Evolutionary conservation across 257 asterid genomes (phyloP).

Genomic region (Gentiana straminea): DNA sequence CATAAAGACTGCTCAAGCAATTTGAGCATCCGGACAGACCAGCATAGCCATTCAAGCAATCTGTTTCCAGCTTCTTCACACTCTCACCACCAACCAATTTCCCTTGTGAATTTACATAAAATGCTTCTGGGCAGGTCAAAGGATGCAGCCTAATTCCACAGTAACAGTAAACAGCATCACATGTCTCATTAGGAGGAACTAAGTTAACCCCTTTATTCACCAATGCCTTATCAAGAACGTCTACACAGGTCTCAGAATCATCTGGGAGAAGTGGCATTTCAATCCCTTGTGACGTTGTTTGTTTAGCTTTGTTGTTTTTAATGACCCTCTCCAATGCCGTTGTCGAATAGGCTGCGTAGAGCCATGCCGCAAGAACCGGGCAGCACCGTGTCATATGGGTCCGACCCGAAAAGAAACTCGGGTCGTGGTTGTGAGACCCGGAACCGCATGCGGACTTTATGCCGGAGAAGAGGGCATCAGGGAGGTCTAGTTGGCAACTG

Average conservation of each 20-base stretch:
- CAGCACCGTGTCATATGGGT: slow-evolving; percentile 80
- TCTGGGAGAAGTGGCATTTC: slow-evolving; percentile 89
- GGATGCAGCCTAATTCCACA: slow-evolving; percentile 85
- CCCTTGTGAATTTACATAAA: slow-evolving; percentile 41
- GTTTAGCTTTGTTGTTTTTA: slow-evolving; percentile 18
- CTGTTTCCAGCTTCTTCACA: slow-evolving; percentile 58
- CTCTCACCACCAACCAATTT: slow-evolving; percentile 40
- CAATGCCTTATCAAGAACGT: slow-evolving; percentile 58
- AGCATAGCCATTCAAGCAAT: slow-evolving; percentile 41
- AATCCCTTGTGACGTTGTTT: slow-evolving; percentile 23
- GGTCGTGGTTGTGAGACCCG: slow-evolving; percentile 33
- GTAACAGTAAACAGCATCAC: slow-evolving; percentile 75
- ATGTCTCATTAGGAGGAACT: slow-evolving; percentile 54
- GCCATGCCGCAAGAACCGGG: slow-evolving; percentile 89
- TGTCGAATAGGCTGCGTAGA: slow-evolving; percentile 72
- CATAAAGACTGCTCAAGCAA: slow-evolving; percentile 50
- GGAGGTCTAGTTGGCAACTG: slow-evolving; percentile 68
- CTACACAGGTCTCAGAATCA: slow-evolving; percentile 87
- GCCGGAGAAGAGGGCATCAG: slow-evolving; percentile 57
- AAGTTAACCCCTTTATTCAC: slow-evolving; percentile 40
- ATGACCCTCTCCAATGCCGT: slow-evolving; percentile 44
- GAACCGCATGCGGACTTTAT: slow-evolving; percentile 58
- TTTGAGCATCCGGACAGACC: slow-evolving; percentile 67
- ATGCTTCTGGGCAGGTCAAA: slow-evolving; percentile 67
- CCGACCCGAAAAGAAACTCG: slow-evolving; percentile 26